Evolutionary conservation across 495 filamentous ascomycete species (phyloP), one percentile per base, ranked within the genome.

Genomic region (Penicillium manginii): DNA sequence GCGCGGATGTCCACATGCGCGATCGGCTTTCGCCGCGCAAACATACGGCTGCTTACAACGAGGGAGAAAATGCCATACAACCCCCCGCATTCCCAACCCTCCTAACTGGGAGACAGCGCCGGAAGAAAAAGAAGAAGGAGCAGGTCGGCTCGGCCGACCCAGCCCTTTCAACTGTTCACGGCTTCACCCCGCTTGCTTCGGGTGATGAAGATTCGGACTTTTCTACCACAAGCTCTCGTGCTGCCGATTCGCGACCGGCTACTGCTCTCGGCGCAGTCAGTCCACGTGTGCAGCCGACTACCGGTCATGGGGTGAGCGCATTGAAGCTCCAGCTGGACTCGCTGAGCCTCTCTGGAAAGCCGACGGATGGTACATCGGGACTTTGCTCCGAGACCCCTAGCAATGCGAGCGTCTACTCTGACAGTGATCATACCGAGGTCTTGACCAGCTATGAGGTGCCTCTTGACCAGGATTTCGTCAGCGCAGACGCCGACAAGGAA

Each of bases 391-490:
- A 63, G 46, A 76, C 78, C 18, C 74, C 79, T 23, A 84, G 79
- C 64, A 84, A 82, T 55, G 78, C 80, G 19, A 84, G 84, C 63
- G 77, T 78, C 1, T 76, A 77, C 35, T 89, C 88, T 9, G 85
- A 86, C 32, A 78, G 62, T 58, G 72, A 71, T 76, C 81, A 75
- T 69, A 87, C 75, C 2, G 80, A 85, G 58, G 71, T 79, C 14
- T 76, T 86, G 73, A 85, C 85, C n/a, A 90, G 86, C 64, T 98
- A 98, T 64, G 92, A 97, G 74, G 85, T 98, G 54, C 85, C 87
- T 42, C 78, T 98, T 33, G 91, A 96, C 54, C 73, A 92, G 45
- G 94, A 97, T 71, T 98, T 96, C 61, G 82, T 91, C 43, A 92
- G 89, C 66, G 80, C 88, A 19, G 90, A 88, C 60, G 83, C 85